These are phyloP conservation scores for Debaryomyces udenii DNA, from an alignment of 1,139 yeast genomes.

Conservation along the genomic window DNA sequence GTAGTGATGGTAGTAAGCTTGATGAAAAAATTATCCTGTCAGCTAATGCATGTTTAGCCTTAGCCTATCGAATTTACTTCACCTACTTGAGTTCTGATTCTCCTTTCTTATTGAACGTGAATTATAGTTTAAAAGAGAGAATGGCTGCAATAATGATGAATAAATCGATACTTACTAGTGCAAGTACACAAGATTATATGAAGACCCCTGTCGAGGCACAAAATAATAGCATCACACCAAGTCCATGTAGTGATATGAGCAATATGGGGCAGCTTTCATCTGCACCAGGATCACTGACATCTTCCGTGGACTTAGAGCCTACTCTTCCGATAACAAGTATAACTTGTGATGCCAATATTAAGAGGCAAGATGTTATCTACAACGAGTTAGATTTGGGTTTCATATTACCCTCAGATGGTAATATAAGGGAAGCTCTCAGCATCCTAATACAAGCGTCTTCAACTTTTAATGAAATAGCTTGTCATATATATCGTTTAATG, in stretches of 20 bases:
- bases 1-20: slow-evolving; percentile 11
- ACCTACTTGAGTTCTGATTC: slow-evolving; percentile 71
- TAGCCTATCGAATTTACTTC: slow-evolving; percentile 65
- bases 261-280: neutral
- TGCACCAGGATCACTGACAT: neutral
- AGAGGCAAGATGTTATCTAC: slow-evolving; percentile 10
- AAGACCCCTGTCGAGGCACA: slow-evolving; percentile 1
- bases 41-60: slow-evolving; percentile 55
- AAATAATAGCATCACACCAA: neutral
- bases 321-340: neutral
- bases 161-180: slow-evolving; percentile 5
- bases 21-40: slow-evolving; percentile 42
- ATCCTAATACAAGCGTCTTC: slow-evolving; percentile 36
- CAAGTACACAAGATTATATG: slow-evolving; percentile 5
- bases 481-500: slow-evolving; percentile 62
- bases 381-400: slow-evolving; percentile 9
- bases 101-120: slow-evolving; percentile 72
- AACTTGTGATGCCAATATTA: slow-evolving; percentile 8
- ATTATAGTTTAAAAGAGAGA: slow-evolving; percentile 54
- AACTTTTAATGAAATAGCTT: slow-evolving; percentile 44
- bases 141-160: slow-evolving; percentile 49
- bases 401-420: slow-evolving; percentile 22
- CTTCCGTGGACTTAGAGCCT: neutral
- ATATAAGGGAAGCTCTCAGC: slow-evolving; percentile 29
- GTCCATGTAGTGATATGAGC: neutral